Conservation (phyloP, 257 asterid species). For the Cruciata laevipes region DNA sequence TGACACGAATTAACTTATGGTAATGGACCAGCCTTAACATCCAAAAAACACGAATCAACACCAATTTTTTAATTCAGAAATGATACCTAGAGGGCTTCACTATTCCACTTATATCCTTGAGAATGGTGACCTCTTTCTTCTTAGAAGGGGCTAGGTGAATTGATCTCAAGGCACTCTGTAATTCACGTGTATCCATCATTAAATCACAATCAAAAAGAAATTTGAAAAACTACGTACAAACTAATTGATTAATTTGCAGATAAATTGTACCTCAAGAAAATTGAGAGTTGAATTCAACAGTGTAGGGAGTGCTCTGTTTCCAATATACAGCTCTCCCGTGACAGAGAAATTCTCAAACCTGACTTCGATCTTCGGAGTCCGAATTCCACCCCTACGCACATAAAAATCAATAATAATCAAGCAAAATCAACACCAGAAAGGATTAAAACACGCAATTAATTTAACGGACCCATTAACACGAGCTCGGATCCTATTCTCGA, state of each 20-base stretch:
- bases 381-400: slow-evolving; percentile 60
- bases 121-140: slow-evolving; percentile 38
- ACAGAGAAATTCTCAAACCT: slow-evolving; percentile 58
- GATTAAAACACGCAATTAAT: background rate
- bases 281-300: slow-evolving; percentile 61
- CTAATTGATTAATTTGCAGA: background rate
- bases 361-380: slow-evolving; percentile 76
- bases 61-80: background rate
- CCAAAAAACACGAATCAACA: too few species aligned
- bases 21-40: too few species aligned
- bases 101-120: slow-evolving; percentile 60
- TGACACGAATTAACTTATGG: background rate
- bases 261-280: slow-evolving; percentile 49
- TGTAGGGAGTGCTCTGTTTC: slow-evolving; percentile 90
- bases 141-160: slow-evolving; percentile 32
- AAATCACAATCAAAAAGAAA: background rate
- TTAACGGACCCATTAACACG: slow-evolving; percentile 61
- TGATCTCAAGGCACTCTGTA: slow-evolving; percentile 24
- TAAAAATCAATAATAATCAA: background rate
- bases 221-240: background rate
- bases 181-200: slow-evolving; percentile 5
- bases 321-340: slow-evolving; percentile 64
- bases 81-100: slow-evolving; percentile 70
- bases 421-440: background rate
- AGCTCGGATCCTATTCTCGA: slow-evolving; percentile 73